A percentile compares a stretch with the other conserved stretches of the same genome.
phyloP scores from a whole-genome alignment of 2,329 filamentous ascomycete species.

The Trichophaea hybrida region DNA sequence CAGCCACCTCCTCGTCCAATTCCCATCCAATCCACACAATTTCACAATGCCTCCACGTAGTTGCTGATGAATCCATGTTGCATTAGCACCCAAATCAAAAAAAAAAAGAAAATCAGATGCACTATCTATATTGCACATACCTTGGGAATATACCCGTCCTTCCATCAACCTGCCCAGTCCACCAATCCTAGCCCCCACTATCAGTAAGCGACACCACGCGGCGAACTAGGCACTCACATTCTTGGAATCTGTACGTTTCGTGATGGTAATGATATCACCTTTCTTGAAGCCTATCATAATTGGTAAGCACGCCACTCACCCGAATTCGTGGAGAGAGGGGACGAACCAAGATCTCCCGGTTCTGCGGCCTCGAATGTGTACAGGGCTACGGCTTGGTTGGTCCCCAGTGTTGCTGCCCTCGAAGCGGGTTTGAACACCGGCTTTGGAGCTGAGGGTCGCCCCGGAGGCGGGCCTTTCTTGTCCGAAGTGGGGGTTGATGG shows the following conservation, averaged over 20 bases:
- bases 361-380: slow-evolving; percentile 76
- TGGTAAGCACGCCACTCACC: too few relatives aligned
- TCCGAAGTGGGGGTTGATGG: neutral
- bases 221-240: slow-evolving; percentile 43
- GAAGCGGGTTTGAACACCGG: slow-evolving; percentile 49
- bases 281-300: slow-evolving; percentile 63
- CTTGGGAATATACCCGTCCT: slow-evolving; percentile 88
- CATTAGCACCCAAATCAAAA: slow-evolving; percentile 7
- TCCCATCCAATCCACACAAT: neutral
- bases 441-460: slow-evolving; percentile 64
- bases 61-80: slow-evolving; percentile 20
- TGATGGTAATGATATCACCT: slow-evolving; percentile 84
- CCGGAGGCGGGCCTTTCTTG: slow-evolving; percentile 28
- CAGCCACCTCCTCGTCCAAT: too few relatives aligned
- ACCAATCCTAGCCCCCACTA: slow-evolving; percentile 30
- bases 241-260: slow-evolving; percentile 86
- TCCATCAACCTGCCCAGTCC: slow-evolving; percentile 77
- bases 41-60: slow-evolving; percentile 27
- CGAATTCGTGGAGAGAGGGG: too few relatives aligned
- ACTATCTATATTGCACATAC: slow-evolving; percentile 31
- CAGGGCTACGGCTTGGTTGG: slow-evolving; percentile 75
- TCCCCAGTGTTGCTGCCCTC: slow-evolving; percentile 34
- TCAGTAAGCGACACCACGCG: slow-evolving; percentile 5
- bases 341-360: slow-evolving; percentile 32
- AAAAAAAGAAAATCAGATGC: slow-evolving; percentile 1